These are phyloP conservation scores for Pyrenula massariospora DNA, from an alignment of 495 filamentous ascomycete species.

Conservation along the genomic window DNA sequence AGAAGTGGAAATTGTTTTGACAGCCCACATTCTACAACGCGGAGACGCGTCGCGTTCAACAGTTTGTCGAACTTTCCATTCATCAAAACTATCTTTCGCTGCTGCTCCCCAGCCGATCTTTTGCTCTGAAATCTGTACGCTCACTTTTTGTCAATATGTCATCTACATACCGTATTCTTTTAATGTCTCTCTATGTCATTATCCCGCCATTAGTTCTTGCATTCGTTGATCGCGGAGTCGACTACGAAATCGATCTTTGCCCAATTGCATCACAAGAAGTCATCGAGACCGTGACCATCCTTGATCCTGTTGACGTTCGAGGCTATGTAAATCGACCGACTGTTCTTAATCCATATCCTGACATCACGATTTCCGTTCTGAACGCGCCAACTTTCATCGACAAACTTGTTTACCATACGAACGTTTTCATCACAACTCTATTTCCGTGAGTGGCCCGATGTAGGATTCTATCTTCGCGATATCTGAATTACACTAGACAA, in stretches of 20 bases:
- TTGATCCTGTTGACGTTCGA: not conserved
- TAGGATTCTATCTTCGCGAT: not conserved
- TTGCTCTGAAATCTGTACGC: too few relatives aligned
- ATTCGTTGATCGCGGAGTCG: not conserved
- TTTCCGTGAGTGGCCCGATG: not conserved
- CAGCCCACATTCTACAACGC: too few relatives aligned
- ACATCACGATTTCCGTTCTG: not conserved
- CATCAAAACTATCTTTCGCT: too few relatives aligned
- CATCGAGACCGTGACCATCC: not conserved
- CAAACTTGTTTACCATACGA: not conserved
- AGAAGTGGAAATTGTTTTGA: too few relatives aligned
- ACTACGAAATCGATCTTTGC: not conserved
- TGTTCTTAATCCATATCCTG: not conserved
- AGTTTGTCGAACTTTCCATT: too few relatives aligned
- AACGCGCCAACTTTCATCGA: not conserved
- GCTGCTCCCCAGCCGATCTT: too few relatives aligned
- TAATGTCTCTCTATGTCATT: too few relatives aligned
- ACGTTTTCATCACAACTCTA: not conserved
- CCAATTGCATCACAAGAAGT: not conserved
- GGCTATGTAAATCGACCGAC: not conserved
- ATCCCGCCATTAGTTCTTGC: not conserved
- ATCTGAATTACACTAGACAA: not conserved
- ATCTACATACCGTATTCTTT: too few relatives aligned
- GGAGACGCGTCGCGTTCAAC: too few relatives aligned
- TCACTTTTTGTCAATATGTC: too few relatives aligned